Evolutionary conservation across 2,329 filamentous ascomycete genomes (phyloP).

Genomic region (Emmonsia crescens): DNA sequence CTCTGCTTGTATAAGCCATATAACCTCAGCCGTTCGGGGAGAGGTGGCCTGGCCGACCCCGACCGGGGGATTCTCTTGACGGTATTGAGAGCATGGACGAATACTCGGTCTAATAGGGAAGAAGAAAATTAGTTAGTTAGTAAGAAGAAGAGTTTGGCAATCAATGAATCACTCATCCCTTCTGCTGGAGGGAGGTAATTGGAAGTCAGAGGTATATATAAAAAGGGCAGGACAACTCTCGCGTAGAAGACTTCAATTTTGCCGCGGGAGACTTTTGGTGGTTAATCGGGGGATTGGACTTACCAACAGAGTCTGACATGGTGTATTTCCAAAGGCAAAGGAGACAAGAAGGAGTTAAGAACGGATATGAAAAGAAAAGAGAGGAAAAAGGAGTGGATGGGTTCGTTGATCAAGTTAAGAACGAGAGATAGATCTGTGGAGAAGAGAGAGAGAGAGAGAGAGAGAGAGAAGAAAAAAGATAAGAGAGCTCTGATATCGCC

Average conservation of each 20-base stretch:
- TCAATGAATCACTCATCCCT: neutral
- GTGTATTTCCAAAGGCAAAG: slow-evolving; percentile 10
- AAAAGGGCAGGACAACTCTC: neutral
- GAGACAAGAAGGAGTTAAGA: neutral
- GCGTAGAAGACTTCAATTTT: no score
- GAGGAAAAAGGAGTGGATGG: neutral
- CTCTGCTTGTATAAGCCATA: slow-evolving; percentile 99
- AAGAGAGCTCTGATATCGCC: neutral
- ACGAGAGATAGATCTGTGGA: neutral
- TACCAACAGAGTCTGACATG: slow-evolving; percentile 40
- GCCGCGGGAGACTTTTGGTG: neutral
- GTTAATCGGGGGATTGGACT: slow-evolving; percentile 14
- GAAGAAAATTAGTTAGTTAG: neutral
- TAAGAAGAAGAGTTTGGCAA: neutral
- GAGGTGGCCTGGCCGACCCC: slow-evolving; percentile 77
- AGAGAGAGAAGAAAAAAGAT: neutral
- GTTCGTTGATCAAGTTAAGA: neutral
- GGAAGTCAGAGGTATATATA: neutral
- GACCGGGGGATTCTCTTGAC: slow-evolving; percentile 96
- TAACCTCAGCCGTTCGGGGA: slow-evolving; percentile 72
- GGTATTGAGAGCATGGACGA: slow-evolving; percentile 96
- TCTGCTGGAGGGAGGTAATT: neutral
- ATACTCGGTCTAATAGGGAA: slow-evolving; percentile 68
- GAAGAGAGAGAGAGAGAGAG: neutral
- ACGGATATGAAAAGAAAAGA: neutral